These are phyloP conservation scores for Phytophthora idaei DNA, from an alignment of 352 stramenopile species.

Conservation along the genomic window DNA sequence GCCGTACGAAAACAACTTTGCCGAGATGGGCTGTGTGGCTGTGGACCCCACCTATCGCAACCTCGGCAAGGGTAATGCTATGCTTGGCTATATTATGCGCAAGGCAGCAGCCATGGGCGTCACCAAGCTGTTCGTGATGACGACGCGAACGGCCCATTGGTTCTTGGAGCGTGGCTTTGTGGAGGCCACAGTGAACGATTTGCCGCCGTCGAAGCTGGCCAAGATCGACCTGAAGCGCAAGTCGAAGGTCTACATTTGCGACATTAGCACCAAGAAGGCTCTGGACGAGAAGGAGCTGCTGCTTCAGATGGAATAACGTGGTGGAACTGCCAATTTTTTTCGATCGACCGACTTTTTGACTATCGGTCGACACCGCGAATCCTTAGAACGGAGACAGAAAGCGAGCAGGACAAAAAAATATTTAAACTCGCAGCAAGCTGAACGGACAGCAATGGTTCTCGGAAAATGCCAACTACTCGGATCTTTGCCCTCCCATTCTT, in stretches of 20 bases:
- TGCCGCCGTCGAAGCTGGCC: conserved; percentile 79
- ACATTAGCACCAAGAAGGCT: conserved; percentile 84
- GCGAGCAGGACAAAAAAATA: conserved; percentile 27
- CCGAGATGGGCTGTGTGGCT: conserved; percentile 91
- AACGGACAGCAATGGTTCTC: conserved; percentile 22
- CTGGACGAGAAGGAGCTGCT: conserved; percentile 88
- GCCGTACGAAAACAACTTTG: conserved; percentile 90
- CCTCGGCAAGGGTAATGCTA: conserved; percentile 86
- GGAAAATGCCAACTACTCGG: conserved; percentile 23
- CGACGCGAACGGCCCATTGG: conserved; percentile 98
- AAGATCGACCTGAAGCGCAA: conserved; percentile 86
- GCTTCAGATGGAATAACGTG: conserved; percentile 56
- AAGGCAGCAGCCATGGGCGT: conserved; percentile 86
- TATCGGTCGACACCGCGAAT: conserved; percentile 32
- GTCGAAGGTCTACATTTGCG: conserved; percentile 90
- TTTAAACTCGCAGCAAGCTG: conserved; percentile 28
- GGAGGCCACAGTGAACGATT: conserved; percentile 86
- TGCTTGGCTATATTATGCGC: conserved; percentile 92
- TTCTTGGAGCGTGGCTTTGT: conserved; percentile 97
- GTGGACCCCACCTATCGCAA: conserved; percentile 89
- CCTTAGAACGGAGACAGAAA: conserved; percentile 26
- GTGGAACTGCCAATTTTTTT: conserved; percentile 19
- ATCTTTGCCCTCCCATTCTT: conserved; percentile 14
- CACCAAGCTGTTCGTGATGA: conserved; percentile 96
- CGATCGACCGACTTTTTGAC: conserved; percentile 33